Evolutionary conservation across 2,329 filamentous ascomycete genomes (phyloP).

Genomic region (Drechslera avenae): DNA sequence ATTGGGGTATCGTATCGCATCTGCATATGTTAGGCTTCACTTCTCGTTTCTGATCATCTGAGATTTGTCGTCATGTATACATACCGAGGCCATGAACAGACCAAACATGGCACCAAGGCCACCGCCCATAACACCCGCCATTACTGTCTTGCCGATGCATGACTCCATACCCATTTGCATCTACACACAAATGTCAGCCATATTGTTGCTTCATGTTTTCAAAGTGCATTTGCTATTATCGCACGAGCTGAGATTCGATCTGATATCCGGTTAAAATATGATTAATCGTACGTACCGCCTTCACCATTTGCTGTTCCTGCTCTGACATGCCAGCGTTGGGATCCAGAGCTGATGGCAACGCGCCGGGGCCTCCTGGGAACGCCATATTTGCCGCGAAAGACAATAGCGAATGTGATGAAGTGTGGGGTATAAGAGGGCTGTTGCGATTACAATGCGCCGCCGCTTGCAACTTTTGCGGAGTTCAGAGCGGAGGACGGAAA

Average conservation of each 20-base stretch:
- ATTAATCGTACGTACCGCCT: slow-evolving; percentile 42
- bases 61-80: slow-evolving; percentile 41
- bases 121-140: slow-evolving; percentile 93
- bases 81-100: slow-evolving; percentile 95
- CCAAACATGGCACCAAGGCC: slow-evolving; percentile 93
- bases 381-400: slow-evolving; percentile 31
- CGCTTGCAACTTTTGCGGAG: slow-evolving; percentile 42
- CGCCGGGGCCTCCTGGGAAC: slow-evolving; percentile 35
- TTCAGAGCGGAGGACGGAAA: slow-evolving; percentile 40
- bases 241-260: background rate
- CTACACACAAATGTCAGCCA: slow-evolving; percentile 52
- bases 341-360: slow-evolving; percentile 36
- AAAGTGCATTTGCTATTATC: no score
- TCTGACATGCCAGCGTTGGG: slow-evolving; percentile 48
- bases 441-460: slow-evolving; percentile 19
- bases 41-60: background rate
- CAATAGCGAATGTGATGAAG: background rate
- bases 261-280: background rate
- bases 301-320: slow-evolving; percentile 57
- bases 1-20: slow-evolving; percentile 98
- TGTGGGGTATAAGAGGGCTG: background rate
- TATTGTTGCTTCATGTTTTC: background rate
- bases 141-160: slow-evolving; percentile 83
- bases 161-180: slow-evolving; percentile 89
- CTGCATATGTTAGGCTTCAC: slow-evolving; percentile 52